Conservation (phyloP, 2,329 filamentous ascomycete genomes). For the Ascochyta lentis region DNA sequence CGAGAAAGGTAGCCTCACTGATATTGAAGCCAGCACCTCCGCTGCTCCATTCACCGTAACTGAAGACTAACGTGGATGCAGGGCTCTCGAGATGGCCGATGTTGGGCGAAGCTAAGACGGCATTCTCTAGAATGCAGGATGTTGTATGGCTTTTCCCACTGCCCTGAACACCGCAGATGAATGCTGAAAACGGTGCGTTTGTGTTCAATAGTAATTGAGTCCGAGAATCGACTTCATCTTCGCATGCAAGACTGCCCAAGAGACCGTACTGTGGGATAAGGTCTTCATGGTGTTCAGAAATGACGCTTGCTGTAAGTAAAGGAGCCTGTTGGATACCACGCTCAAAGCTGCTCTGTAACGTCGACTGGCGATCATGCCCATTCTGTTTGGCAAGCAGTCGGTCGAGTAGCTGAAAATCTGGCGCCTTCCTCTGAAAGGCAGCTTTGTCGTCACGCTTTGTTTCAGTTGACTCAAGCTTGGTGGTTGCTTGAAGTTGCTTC, state of each 20-base stretch:
- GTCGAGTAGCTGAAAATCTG: constrained; percentile 3
- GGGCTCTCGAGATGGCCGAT: constrained; percentile 58
- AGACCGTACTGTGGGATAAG: constrained; percentile 25
- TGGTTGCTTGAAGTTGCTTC: background rate
- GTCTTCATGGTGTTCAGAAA: constrained; percentile 13
- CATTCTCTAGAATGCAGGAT: constrained; percentile 59
- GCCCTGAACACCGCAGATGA: constrained; percentile 69
- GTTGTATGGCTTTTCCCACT: constrained; percentile 68
- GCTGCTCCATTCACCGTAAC: constrained; percentile 57
- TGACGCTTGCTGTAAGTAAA: constrained; percentile 3
- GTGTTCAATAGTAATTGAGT: constrained; percentile 58
- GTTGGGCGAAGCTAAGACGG: constrained; percentile 52
- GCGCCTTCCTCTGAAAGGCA: background rate
- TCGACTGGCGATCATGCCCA: background rate
- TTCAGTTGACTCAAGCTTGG: background rate
- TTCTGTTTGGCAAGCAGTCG: constrained; percentile 1
- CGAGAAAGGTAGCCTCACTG: constrained; percentile 65
- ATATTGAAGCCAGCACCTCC: constrained; percentile 57
- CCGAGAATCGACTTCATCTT: accelerated
- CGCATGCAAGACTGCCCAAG: constrained; percentile 3
- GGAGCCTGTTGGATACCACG: constrained; percentile 20
- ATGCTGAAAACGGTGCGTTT: constrained; percentile 63
- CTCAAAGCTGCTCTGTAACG: background rate
- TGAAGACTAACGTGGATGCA: constrained; percentile 65
- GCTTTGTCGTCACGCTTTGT: background rate